Evolutionary conservation across 805 yeast genomes (phyloP), one percentile per base, ranked within the genome.

Genomic region (Candida caryicola): DNA sequence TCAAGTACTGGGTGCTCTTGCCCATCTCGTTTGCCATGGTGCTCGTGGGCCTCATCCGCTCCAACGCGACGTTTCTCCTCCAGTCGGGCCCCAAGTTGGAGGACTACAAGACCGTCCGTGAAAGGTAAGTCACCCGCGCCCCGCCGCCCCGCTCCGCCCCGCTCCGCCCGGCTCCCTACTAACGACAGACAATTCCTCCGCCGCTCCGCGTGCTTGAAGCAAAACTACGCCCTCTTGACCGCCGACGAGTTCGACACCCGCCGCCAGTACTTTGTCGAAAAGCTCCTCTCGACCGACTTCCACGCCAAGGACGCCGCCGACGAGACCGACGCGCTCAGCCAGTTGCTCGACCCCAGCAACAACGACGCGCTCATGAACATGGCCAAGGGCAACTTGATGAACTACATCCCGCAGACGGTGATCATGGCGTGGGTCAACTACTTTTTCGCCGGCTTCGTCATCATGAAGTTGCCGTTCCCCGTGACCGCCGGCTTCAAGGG

Each of bases 371-470:
- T 93, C 72, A 71, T 82, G 70, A 74, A 73, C 33, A 81, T 86
- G 82, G 76, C 89, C 41, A 88, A 88, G 56, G 82, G 83, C 6
- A 90, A 88, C 55, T 66, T 88, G 46, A 82, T 90, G 55, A 86
- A 80, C 61, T 86, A 82, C 57, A 76, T 89, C 14, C 97, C 98
- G 2, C 98, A 93, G 64, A 87, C 96, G 0, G 60, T 90, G 28
- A 84, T 90, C 47, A 90, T 93, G 96, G 88, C 89, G 54, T 93
- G 97, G 96, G 91, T 91, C 44, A 87, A 86, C 54, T 85, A 81
- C 53, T 90, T 91, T 65, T 93, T 88, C 60, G 87, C 91, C 10
- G 97, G 97, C 0, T 88, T 89, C 46, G 81, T 90, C 12, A 77
- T 88, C 34, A 85, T 69, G 73, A 67, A 64, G 47, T 69, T 93